These are phyloP conservation scores for Lentinula guzmanii DNA, from an alignment of 768 basidiomycete species.

Conservation along the genomic window DNA sequence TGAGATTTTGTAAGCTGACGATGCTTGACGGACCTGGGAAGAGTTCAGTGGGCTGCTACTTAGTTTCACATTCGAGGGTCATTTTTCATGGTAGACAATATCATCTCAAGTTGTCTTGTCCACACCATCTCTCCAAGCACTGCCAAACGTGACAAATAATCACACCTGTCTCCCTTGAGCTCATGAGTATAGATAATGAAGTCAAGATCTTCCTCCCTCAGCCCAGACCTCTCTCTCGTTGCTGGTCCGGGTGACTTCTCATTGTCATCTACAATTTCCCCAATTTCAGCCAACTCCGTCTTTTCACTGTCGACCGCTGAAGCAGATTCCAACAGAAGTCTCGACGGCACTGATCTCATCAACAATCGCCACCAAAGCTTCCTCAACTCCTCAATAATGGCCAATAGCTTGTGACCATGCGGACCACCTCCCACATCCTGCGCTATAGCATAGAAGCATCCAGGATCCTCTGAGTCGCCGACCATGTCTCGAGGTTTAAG, in stretches of 20 bases:
- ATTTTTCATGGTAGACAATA: background rate
- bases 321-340: background rate
- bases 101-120: background rate
- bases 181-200: background rate
- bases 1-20: no score
- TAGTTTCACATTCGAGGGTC: background rate
- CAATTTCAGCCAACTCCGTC: background rate
- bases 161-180: background rate
- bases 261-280: background rate
- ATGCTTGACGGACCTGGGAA: no score
- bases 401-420: background rate
- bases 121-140: background rate
- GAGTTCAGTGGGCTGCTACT: no score
- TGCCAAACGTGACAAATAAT: background rate
- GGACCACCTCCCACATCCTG: conserved; percentile 13
- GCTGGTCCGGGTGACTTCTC: background rate
- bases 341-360: background rate
- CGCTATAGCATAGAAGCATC: conserved; percentile 18
- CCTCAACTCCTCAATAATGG: conserved; percentile 1
- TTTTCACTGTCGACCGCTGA: background rate
- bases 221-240: background rate
- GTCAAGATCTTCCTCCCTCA: background rate
- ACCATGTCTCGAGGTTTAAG: conserved; percentile 18
- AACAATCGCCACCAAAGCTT: conserved; percentile 3
- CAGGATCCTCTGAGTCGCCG: conserved; percentile 11